Percentiles rank a stretch among this genome's conserved stretches.
Conservation (phyloP, 441 rosid genomes). For the Pelargonium citronellum region DNA sequence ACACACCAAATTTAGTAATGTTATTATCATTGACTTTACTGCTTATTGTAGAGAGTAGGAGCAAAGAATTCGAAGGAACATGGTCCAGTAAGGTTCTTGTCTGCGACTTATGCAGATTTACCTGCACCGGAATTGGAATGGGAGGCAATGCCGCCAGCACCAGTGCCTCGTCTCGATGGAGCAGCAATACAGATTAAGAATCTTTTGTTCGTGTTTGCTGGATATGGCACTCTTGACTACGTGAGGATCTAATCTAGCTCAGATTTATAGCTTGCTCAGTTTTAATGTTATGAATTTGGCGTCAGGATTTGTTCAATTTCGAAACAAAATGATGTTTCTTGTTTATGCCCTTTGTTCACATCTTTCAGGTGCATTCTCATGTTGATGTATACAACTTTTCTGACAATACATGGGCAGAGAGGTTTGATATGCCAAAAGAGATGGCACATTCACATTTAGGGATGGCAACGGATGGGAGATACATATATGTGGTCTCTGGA, state of each 20-base stretch:
- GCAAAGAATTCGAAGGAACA: no score
- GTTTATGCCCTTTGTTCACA: constrained; percentile 10
- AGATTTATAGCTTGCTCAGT: not conserved
- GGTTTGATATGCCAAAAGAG: constrained; percentile 91
- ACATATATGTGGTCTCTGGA: constrained; percentile 73
- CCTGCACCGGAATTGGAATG: constrained; percentile 68
- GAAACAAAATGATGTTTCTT: not conserved
- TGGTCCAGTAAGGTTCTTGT: constrained; percentile 22
- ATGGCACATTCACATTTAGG: constrained; percentile 99
- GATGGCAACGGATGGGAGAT: constrained; percentile 93
- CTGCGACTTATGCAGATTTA: constrained; percentile 71
- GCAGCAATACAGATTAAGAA: constrained; percentile 79
- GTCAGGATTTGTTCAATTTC: not conserved
- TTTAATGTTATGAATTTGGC: not conserved
- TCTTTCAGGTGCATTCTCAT: constrained; percentile 72
- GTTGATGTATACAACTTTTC: constrained; percentile 79
- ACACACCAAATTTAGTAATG: no score
- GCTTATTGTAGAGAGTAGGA: no score
- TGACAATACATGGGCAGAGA: constrained; percentile 73
- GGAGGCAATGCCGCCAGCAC: constrained; percentile 80
- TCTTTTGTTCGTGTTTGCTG: constrained; percentile 76
- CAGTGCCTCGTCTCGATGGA: constrained; percentile 90
- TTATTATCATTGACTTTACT: no score
- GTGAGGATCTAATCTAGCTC: constrained; percentile 30
- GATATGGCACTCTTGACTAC: constrained; percentile 67